Evolutionary conservation across 768 basidiomycete genomes (phyloP).

Genomic region (Kondoa malvinella): DNA sequence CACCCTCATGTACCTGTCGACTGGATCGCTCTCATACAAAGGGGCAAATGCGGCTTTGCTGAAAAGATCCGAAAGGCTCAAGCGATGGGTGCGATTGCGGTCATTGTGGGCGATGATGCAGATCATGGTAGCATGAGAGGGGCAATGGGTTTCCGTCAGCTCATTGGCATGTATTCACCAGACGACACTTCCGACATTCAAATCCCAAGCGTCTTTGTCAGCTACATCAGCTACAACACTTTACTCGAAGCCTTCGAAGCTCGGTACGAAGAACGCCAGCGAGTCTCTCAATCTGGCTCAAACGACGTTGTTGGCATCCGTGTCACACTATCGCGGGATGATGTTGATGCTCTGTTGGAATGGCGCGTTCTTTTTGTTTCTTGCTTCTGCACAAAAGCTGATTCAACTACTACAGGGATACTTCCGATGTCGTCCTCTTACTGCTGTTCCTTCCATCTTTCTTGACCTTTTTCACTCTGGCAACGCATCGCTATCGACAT

Average conservation of each 20-base stretch:
- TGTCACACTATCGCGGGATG: background rate
- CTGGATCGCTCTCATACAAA: constrained; percentile 7
- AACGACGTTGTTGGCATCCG: background rate
- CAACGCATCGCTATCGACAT: background rate
- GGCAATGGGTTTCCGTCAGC: background rate
- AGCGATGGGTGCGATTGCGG: background rate
- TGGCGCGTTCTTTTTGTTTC: background rate
- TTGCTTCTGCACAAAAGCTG: background rate
- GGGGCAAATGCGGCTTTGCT: background rate
- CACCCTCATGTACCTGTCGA: background rate
- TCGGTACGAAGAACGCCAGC: background rate
- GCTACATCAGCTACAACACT: background rate
- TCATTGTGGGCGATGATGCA: background rate
- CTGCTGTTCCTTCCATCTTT: constrained; percentile 4
- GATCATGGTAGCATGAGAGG: background rate
- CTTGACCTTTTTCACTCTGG: constrained; percentile 6
- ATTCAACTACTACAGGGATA: background rate
- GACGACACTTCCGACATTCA: constrained; percentile 6
- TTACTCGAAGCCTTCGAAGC: background rate
- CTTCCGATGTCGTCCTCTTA: constrained; percentile 1
- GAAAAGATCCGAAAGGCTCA: constrained; percentile 2
- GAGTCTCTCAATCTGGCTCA: background rate
- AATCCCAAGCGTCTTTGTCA: constrained; percentile 5
- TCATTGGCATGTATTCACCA: constrained; percentile 1
- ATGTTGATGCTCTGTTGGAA: background rate